Conservation (phyloP, 1,284 basidiomycete species). For the Rugosomyces carneus region DNA sequence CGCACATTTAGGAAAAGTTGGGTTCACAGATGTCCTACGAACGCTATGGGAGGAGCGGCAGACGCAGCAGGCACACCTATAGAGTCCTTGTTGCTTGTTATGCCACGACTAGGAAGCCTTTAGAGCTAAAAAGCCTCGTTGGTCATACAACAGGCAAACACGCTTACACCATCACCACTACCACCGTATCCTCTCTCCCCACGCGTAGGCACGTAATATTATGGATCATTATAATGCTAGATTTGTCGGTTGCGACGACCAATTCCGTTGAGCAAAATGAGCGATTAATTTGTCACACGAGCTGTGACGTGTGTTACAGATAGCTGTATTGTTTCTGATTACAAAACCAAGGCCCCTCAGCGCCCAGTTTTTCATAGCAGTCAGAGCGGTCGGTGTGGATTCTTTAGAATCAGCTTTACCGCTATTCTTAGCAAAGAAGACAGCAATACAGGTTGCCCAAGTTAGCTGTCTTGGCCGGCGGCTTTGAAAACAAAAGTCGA, state of each 20-base stretch:
- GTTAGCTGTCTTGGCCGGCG: background rate
- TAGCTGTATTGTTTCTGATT: background rate
- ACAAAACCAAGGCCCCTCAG: background rate
- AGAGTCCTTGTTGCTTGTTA: slow-evolving; percentile 4
- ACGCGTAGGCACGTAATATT: slow-evolving; percentile 11
- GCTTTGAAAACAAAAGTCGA: background rate
- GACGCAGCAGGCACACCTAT: slow-evolving; percentile 16
- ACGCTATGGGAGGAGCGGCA: slow-evolving; percentile 62
- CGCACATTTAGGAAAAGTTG: slow-evolving; percentile 78
- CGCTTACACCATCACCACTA: slow-evolving; percentile 4
- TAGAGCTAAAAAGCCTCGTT: slow-evolving; percentile 16
- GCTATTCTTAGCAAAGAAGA: background rate
- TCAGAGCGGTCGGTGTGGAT: too few species aligned
- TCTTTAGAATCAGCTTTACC: too few species aligned
- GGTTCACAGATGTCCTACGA: slow-evolving; percentile 81
- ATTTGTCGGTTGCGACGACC: slow-evolving; percentile 1
- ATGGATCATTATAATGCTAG: slow-evolving; percentile 12
- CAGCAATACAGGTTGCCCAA: background rate
- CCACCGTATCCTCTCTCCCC: too few species aligned
- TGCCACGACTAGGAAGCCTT: slow-evolving; percentile 6
- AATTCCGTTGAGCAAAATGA: slow-evolving; percentile 17
- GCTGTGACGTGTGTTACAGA: slow-evolving; percentile 10
- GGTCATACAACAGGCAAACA: slow-evolving; percentile 4
- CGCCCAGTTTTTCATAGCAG: too few species aligned
- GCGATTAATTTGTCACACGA: slow-evolving; percentile 1